Conservation (phyloP, 805 yeast genomes). For the Candida nanaspora region DNA sequence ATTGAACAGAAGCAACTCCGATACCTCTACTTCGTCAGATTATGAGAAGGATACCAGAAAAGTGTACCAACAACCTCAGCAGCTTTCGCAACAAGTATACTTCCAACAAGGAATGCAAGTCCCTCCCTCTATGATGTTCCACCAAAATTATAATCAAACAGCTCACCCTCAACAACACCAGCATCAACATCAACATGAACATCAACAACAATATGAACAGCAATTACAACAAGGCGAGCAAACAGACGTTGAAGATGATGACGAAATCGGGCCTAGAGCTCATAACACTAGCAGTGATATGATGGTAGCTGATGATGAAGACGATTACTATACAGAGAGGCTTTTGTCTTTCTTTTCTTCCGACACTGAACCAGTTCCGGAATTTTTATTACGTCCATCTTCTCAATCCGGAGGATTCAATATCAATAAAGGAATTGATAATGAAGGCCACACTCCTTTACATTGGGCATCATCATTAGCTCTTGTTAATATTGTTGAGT, state of each 20-base stretch:
- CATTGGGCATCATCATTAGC: slow-evolving; percentile 89
- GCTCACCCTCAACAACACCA: slow-evolving; percentile 9
- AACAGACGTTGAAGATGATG: slow-evolving; percentile 2
- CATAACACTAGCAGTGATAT: not conserved
- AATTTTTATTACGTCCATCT: slow-evolving; percentile 48
- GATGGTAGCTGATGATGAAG: slow-evolving; percentile 25
- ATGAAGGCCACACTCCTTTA: slow-evolving; percentile 73
- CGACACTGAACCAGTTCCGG: slow-evolving; percentile 31
- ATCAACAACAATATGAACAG: slow-evolving; percentile 2
- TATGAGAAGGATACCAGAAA: slow-evolving; percentile 8
- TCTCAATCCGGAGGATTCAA: slow-evolving; percentile 53
- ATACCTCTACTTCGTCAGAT: slow-evolving; percentile 21
- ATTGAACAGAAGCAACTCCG: slow-evolving; percentile 17
- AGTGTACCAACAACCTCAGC: slow-evolving; percentile 13
- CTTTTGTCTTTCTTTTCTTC: slow-evolving; percentile 47
- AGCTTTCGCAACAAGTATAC: not conserved
- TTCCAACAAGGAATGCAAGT: not conserved
- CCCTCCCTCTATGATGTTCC: slow-evolving; percentile 33
- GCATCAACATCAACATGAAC: slow-evolving; percentile 12
- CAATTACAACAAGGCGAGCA: slow-evolving; percentile 18
- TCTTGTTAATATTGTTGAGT: slow-evolving; percentile 48
- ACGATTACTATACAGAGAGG: slow-evolving; percentile 30
- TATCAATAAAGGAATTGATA: slow-evolving; percentile 63
- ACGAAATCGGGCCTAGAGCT: not conserved
- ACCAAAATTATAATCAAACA: not conserved